phyloP scores from a whole-genome alignment of 2,329 filamentous ascomycete species.

The Claviceps cyperi region DNA sequence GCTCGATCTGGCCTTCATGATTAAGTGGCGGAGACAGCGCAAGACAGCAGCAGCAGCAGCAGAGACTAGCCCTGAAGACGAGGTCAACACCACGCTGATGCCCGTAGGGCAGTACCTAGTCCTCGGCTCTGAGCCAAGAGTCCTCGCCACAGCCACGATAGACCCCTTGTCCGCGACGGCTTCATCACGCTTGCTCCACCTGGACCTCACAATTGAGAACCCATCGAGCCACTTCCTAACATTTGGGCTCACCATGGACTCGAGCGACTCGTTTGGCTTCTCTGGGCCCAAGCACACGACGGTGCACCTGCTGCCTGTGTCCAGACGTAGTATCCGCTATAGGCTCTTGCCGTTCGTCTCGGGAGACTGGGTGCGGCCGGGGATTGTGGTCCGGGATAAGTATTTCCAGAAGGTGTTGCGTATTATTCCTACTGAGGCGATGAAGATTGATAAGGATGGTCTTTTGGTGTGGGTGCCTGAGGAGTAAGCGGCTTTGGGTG shows the following conservation, averaged over 20 bases:
- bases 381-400: constrained; percentile 66
- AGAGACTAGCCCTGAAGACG: not conserved
- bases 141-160: constrained; percentile 47
- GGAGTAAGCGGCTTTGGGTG: constrained; percentile 1
- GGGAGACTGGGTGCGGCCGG: constrained; percentile 56
- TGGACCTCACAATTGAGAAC: constrained; percentile 67
- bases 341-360: constrained; percentile 52
- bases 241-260: constrained; percentile 84
- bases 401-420: constrained; percentile 87
- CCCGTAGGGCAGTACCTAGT: constrained; percentile 68
- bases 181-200: constrained; percentile 24
- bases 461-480: constrained; percentile 45
- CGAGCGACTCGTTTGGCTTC: constrained; percentile 84
- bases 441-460: constrained; percentile 50
- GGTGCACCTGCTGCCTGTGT: constrained; percentile 70
- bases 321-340: constrained; percentile 59
- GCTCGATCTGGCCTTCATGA: constrained; percentile 59
- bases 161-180: constrained; percentile 21
- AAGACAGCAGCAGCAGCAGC: constrained; percentile 10
- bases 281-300: constrained; percentile 72
- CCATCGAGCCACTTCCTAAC: constrained; percentile 89
- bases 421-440: constrained; percentile 64
- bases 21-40: constrained; percentile 57
- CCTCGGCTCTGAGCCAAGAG: constrained; percentile 72
- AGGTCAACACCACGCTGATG: constrained; percentile 50